A percentile compares a stretch with the other conserved stretches of the same genome.
Conservation (phyloP, 2,329 filamentous ascomycete genomes). For the Trichoderma afroharzianum region DNA sequence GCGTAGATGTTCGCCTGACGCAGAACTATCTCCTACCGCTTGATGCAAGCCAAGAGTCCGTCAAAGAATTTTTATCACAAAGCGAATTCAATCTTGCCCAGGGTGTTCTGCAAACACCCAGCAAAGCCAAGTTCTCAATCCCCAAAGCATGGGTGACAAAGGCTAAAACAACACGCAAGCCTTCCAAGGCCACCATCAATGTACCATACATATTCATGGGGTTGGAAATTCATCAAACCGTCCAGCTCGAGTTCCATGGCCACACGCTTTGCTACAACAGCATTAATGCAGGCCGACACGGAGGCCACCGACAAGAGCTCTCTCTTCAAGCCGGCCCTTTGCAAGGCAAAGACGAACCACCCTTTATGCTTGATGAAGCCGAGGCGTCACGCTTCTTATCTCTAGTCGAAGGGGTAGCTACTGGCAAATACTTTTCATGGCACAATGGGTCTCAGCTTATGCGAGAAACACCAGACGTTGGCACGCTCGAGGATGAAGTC, state of each 20-base stretch:
- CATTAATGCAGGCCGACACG: conserved; percentile 49
- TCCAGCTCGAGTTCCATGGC: conserved; percentile 40
- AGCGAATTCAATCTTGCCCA: conserved; percentile 44
- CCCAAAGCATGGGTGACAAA: conserved; percentile 25
- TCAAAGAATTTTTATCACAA: conserved; percentile 43
- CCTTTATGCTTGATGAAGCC: not conserved
- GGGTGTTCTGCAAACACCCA: conserved; percentile 41
- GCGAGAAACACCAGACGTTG: conserved; percentile 16
- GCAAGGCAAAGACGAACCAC: not conserved
- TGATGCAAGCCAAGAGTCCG: conserved; percentile 32
- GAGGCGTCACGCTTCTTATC: conserved; percentile 25
- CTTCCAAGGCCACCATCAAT: conserved; percentile 15
- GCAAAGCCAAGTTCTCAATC: conserved; percentile 29
- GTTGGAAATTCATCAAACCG: conserved; percentile 48
- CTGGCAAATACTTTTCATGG: conserved; percentile 35
- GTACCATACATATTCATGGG: conserved; percentile 44
- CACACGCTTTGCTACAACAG: conserved; percentile 49
- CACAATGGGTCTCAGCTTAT: conserved; percentile 30
- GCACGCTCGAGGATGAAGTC: not conserved
- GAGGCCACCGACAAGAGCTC: conserved; percentile 50
- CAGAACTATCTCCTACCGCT: conserved; percentile 38
- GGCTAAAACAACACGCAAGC: not conserved
- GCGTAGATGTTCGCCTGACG: conserved; percentile 47
- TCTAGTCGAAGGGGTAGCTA: conserved; percentile 30
- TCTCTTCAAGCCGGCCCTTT: conserved; percentile 33